Base-by-base conservation (phyloP, 371 early-diverging fungal genomes). In the Mucor plumbeus region DNA sequence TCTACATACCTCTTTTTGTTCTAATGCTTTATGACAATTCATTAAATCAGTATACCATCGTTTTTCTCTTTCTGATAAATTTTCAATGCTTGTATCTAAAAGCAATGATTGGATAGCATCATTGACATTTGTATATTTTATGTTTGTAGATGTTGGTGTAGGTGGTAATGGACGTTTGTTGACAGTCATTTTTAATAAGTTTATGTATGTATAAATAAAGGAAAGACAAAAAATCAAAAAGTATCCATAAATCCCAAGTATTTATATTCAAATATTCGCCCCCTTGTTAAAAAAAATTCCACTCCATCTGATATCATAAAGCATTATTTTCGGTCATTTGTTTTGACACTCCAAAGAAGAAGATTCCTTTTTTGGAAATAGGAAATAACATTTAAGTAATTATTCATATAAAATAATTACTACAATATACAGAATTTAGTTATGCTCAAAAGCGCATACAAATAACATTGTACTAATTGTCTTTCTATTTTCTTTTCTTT, bases 141-240 rank as follows among this genome's bases (percentile, higher is more conserved):
- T 57, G 19, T 59, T 70, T 5, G 65, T 65, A 26, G 71, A 66
- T 36, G 71, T 70, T 38, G 71, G 71, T 36, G 71, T 70, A 43
- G 71, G 71, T 35, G 66, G 71, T 1, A 62, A 59, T 2, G 68
- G 59, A 33, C 63, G 43, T 11, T 68, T 68, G 40, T 61, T 56
- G 31, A 53, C 38, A 26, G 31, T 63, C 63, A 63, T 44, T 34
- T 21, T 19, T n/a, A 59, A 41, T 41, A 41, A 15, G 14, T 41
- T 5, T 41, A 15, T 15, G 4, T 57, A 13, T n/a, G 2, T 57
- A 33, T 10, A 43, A 59, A 21, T 14, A 33, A n/a, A 43, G 43
- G 36, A 8, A 39, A 33, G 53, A 54, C 5, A n/a, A 63, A 26
- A 62, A 50, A 19, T 14, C 21, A 50, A 50, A 10, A 50, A 17